Evolutionary conservation across 768 basidiomycete genomes (phyloP).

Genomic region (Dioszegia crocea): DNA sequence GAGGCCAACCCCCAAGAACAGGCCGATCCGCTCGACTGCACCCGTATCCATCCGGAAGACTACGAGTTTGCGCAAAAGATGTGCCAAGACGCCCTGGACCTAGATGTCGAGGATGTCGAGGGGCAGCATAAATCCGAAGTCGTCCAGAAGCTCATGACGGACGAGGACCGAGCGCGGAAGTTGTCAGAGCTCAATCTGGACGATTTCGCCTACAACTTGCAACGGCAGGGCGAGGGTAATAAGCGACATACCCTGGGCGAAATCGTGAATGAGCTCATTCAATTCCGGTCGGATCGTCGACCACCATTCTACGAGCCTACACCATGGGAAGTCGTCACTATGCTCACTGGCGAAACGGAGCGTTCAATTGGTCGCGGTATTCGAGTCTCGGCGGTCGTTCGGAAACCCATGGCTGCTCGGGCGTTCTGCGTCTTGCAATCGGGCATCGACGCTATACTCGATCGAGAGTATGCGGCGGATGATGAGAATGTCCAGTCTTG

Average conservation of each 20-base stretch:
- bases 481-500: conserved; percentile 40
- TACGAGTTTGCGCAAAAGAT: conserved; percentile 97
- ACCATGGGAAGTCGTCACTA: conserved; percentile 80
- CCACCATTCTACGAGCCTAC: conserved; percentile 61
- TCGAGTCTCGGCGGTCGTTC: conserved; percentile 59
- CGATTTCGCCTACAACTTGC: conserved; percentile 90
- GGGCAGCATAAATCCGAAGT: conserved; percentile 87
- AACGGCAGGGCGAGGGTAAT: conserved; percentile 70
- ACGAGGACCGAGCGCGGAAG: conserved; percentile 71
- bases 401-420: conserved; percentile 64
- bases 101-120: conserved; percentile 95
- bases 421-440: conserved; percentile 78
- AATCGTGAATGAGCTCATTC: conserved; percentile 77
- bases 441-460: conserved; percentile 79
- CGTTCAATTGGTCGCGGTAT: conserved; percentile 72
- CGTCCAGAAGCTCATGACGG: conserved; percentile 78
- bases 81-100: conserved; percentile 92
- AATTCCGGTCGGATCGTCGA: conserved; percentile 74
- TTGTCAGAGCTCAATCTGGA: conserved; percentile 87
- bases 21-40: conserved; percentile 86
- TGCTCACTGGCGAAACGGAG: conserved; percentile 89
- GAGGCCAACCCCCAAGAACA: conserved; percentile 66
- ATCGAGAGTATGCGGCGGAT: conserved; percentile 56
- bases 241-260: conserved; percentile 86
- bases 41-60: conserved; percentile 94